A percentile compares a stretch with the other conserved stretches of the same genome.
phyloP scores from a whole-genome alignment of 1,284 basidiomycete species.

The Naganishia cerealis region DNA sequence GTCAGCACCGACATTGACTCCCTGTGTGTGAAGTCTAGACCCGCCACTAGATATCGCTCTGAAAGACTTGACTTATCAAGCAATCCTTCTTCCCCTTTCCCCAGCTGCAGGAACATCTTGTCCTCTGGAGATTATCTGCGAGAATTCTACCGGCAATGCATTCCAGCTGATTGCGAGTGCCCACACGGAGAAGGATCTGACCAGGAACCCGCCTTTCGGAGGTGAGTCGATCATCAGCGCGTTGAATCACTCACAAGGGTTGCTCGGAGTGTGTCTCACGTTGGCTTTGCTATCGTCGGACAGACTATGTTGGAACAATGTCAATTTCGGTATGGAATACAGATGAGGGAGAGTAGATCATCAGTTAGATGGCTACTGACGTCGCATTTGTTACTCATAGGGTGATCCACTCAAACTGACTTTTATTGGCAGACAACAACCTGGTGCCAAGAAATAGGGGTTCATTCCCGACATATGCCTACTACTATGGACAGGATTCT shows the following conservation, averaged over 20 bases:
- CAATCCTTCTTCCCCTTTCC: background rate
- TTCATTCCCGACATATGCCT: background rate
- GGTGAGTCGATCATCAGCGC: slow-evolving; percentile 14
- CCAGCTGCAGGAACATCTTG: slow-evolving; percentile 26
- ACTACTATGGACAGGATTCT: background rate
- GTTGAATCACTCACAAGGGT: background rate
- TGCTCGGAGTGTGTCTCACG: background rate
- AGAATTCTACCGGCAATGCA: slow-evolving; percentile 28
- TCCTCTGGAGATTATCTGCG: slow-evolving; percentile 32
- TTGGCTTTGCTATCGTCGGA: background rate
- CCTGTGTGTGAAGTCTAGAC: background rate
- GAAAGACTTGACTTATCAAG: background rate
- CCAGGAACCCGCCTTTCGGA: slow-evolving; percentile 28
- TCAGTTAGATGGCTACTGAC: background rate
- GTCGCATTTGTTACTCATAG: background rate
- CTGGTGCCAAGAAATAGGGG: slow-evolving; percentile 3
- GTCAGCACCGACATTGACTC: background rate
- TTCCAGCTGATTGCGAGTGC: slow-evolving; percentile 27
- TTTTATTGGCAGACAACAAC: slow-evolving; percentile 31
- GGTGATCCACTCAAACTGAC: slow-evolving; percentile 31
- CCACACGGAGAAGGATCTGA: slow-evolving; percentile 32
- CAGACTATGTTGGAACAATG: slow-evolving; percentile 32
- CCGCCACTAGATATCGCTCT: background rate
- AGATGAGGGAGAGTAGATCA: background rate
- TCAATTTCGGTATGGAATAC: slow-evolving; percentile 24